Evolutionary conservation across 768 basidiomycete genomes (phyloP), one percentile per base, ranked within the genome.

Genomic region (Tylopilus felleus): DNA sequence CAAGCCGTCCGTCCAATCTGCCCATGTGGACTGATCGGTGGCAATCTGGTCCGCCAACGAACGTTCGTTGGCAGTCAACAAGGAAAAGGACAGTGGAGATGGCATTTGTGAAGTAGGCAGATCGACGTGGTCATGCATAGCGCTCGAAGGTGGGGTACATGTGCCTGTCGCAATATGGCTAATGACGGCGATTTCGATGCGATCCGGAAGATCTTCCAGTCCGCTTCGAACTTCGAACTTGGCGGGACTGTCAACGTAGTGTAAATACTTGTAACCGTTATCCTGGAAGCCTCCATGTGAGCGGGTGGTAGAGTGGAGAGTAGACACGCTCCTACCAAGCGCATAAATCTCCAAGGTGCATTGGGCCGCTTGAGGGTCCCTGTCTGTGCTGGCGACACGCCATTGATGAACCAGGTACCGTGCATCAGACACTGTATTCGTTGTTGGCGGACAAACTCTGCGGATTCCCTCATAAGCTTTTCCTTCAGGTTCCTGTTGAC

Each of bases 1-100:
- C 69, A 96, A 66, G 5, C 93, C 93, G 68, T 96, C 93, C 3
- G 91, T 91, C 93, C 93, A 96, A 72, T 96, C 93, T 16, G 90
- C 88, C 87, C 90, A 94, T 17, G 86, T 76, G 17, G 85, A 83
- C 49, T 82, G 79, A 68, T 93, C 84, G 27, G 85, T 82, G 4
- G 90, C 88, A 60, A 91, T 84, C 53, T 86, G 81, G 66, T 92
- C 88, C 5, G 87, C 90, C 53, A 92, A 66, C 2, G 86, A 84
- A 19, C 82, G 84, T 60, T 88, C 87, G 61, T 79, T 82, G 8
- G 82, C 76, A 53, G 80, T 85, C 48, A 91, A 69, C 47, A 94
- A 72, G 9, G 88, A 88, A 70, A 93, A 93, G 4, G 89, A 89
- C 22, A 90, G 75, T 0, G 84, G 82, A 0, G 87, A 88, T 2